Percentiles rank a stretch among this genome's conserved stretches.
Conservation (phyloP, 495 filamentous ascomycete species). For the Xylaria flabelliformis region DNA sequence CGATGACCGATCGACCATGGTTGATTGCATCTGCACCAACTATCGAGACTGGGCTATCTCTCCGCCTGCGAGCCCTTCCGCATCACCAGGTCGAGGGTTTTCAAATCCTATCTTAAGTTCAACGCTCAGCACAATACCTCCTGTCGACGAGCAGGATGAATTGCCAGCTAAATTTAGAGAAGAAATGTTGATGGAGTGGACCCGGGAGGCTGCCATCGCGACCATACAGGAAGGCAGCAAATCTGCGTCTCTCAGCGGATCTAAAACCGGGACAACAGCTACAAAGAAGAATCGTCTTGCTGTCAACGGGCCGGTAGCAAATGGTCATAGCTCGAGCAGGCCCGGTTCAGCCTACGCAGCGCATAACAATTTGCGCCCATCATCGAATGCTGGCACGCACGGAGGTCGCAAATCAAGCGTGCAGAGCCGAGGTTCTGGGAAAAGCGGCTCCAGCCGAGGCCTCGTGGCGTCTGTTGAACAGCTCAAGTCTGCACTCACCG, state of each 20-base stretch:
- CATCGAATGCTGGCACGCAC: conserved; percentile 45
- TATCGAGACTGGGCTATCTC: conserved; percentile 66
- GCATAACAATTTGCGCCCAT: conserved; percentile 50
- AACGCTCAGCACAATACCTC: conserved; percentile 45
- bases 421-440: conserved; percentile 56
- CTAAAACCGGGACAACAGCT: conserved; percentile 65
- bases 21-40: conserved; percentile 71
- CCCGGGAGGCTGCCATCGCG: conserved; percentile 70
- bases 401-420: conserved; percentile 48
- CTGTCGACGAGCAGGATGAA: conserved; percentile 44
- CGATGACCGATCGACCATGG: conserved; percentile 67
- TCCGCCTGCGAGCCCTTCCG: conserved; percentile 70
- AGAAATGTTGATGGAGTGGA: conserved; percentile 74
- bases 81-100: conserved; percentile 72
- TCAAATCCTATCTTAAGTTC: conserved; percentile 64
- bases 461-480: conserved; percentile 86
- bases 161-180: conserved; percentile 64
- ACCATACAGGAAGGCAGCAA: conserved; percentile 70
- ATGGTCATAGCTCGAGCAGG: conserved; percentile 46
- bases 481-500: conserved; percentile 60
- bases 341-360: conserved; percentile 48
- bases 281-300: conserved; percentile 62
- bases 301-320: conserved; percentile 57
- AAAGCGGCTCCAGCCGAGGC: conserved; percentile 63
- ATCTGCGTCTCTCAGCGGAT: conserved; percentile 73